Conservation (phyloP, 2,329 filamentous ascomycete species). For the Fusarium hainanense region DNA sequence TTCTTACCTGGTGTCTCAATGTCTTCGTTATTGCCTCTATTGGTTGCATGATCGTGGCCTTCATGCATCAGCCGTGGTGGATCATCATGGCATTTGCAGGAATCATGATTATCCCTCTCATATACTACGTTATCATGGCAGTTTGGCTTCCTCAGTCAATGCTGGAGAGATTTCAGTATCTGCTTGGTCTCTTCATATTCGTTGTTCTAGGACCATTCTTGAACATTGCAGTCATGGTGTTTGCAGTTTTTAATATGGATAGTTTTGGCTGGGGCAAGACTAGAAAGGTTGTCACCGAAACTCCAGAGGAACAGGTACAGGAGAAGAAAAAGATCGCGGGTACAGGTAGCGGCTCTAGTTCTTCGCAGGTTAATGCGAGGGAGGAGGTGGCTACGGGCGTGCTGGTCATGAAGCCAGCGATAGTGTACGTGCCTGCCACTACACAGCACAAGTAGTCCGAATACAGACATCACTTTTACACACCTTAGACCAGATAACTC, state of each 20-base stretch:
- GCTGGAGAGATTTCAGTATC: constrained; percentile 38
- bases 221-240: constrained; percentile 44
- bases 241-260: constrained; percentile 45
- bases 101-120: constrained; percentile 42
- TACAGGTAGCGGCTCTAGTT: background rate
- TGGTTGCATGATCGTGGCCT: constrained; percentile 45
- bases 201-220: constrained; percentile 41
- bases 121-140: constrained; percentile 42
- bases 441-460: background rate
- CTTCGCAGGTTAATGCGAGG: background rate
- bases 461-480: background rate
- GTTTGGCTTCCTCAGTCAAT: constrained; percentile 41
- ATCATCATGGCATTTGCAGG: constrained; percentile 44
- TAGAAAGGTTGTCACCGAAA: constrained; percentile 33
- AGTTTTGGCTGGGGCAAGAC: constrained; percentile 47
- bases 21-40: constrained; percentile 45
- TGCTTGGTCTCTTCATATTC: constrained; percentile 38
- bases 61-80: constrained; percentile 43
- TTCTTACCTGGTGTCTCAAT: constrained; percentile 42
- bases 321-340: constrained; percentile 7
- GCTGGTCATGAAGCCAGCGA: constrained; percentile 1
- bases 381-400: constrained; percentile 1
- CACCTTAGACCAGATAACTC: background rate
- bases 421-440: constrained; percentile 20
- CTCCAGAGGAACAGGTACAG: background rate